Base-by-base conservation (phyloP, 1,284 basidiomycete genomes). In the Rhodotorula sp. region DNA sequence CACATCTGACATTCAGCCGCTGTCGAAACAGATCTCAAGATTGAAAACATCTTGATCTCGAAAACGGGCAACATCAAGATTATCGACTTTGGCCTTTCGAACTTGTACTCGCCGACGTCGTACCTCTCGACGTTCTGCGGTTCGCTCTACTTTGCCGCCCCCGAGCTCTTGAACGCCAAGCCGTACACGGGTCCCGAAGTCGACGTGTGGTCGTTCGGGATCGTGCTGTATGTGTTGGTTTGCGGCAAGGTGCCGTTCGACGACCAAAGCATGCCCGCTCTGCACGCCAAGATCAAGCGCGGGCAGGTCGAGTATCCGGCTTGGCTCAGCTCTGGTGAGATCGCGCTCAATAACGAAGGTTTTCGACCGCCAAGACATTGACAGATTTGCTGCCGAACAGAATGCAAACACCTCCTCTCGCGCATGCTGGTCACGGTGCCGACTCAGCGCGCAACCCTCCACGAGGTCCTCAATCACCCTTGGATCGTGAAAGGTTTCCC, bases 61-160 rank as follows among this genome's bases (percentile, higher is more conserved):
- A 94, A 96, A 76, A 93, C 92, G 1, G 95, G 95, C 20, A 98
- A 98, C 82, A 97, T 98, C 86, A 99, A 99, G 85, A 98, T 99
- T 73, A 99, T 99, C 81, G 95, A 99, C 82, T 99, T 99, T 82
- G 95, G 95, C 57, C 85, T 99, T 17, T 97, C 94, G 42, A 99
- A 99, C 81, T 85, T 99, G n/a, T 98, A 89, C 81, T 89, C 95
- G 75, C 95, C 96, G 3, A 80, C 84, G 30, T 80, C 84, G 54
- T 91, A 95, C 79, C 87, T 99, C 1, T 88, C 89, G 42, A 99
- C 96, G 0, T 99, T 99, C 80, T 99, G 95, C 78, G 95, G 95
- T 33, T 96, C 92, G 2, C 84, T 99, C 26, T 99, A 99, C 83
- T 99, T 99, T 83, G 95, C 95, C 54, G 95, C 95, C 0, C 96